Conservation (phyloP, 1,139 yeast species). For the Pichia sp. region DNA sequence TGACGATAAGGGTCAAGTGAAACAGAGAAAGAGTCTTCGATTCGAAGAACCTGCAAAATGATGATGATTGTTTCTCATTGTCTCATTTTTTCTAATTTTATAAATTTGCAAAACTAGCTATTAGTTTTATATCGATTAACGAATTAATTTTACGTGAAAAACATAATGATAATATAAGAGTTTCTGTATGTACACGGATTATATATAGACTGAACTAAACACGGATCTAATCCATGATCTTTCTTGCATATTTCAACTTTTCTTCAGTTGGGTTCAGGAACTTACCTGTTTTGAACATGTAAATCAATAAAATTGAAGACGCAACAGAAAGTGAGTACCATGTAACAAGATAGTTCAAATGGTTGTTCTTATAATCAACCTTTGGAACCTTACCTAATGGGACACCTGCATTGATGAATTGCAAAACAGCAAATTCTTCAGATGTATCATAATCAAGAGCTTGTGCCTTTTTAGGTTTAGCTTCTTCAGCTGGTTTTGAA, state of each 20-base stretch:
- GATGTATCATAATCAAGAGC: constrained; percentile 21
- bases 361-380: constrained; percentile 83
- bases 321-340: constrained; percentile 89
- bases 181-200: too few species aligned
- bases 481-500: neutral
- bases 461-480: too few species aligned
- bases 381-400: constrained; percentile 85
- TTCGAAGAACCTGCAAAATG: constrained; percentile 13
- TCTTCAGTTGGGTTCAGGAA: constrained; percentile 41
- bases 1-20: constrained; percentile 5
- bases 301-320: constrained; percentile 62
- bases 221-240: constrained; percentile 23
- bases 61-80: too few species aligned
- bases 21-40: constrained; percentile 13
- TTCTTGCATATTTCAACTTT: constrained; percentile 45
- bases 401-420: constrained; percentile 74
- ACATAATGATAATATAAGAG: too few species aligned
- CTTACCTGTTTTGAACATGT: constrained; percentile 53
- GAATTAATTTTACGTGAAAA: too few species aligned
- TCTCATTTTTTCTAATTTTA: too few species aligned
- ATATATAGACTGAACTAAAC: too few species aligned
- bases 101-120: too few species aligned
- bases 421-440: constrained; percentile 39
- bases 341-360: constrained; percentile 86
- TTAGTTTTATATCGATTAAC: too few species aligned